Evolutionary conservation across 2,329 filamentous ascomycete species (phyloP).

Genomic region (Cercospora berteroae): DNA sequence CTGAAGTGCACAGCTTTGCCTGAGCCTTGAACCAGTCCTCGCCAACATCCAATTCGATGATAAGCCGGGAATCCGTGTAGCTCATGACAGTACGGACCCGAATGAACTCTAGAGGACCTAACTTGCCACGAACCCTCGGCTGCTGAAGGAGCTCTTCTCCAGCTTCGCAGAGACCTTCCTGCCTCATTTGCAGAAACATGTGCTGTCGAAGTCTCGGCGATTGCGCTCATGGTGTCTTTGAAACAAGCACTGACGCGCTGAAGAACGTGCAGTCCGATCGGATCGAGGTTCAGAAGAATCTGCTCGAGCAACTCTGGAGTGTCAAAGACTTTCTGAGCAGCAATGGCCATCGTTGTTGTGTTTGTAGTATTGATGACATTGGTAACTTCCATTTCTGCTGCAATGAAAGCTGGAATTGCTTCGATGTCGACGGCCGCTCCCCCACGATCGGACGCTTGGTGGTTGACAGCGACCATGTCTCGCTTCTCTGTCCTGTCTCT

Average conservation of each 20-base stretch:
- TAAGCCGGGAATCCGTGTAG: background rate
- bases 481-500: background rate
- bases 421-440: background rate
- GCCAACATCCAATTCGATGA: background rate
- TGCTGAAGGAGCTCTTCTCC: background rate
- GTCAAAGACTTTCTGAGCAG: background rate
- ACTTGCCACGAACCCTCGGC: background rate
- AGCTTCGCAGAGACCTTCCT: background rate
- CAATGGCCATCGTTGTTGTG: background rate
- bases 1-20: background rate
- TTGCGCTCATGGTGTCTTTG: background rate
- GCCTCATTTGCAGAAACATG: background rate
- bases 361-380: background rate
- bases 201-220: background rate
- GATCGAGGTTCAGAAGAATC: background rate
- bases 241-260: background rate
- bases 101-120: background rate
- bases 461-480: background rate
- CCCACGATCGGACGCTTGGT: background rate
- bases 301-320: slow-evolving; percentile 3
- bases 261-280: background rate
- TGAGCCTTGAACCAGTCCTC: background rate
- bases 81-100: background rate
- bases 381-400: background rate
- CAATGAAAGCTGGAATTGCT: background rate